These are phyloP conservation scores for Ceriops decandra DNA, from an alignment of 345 rosid species.

Conservation along the genomic window DNA sequence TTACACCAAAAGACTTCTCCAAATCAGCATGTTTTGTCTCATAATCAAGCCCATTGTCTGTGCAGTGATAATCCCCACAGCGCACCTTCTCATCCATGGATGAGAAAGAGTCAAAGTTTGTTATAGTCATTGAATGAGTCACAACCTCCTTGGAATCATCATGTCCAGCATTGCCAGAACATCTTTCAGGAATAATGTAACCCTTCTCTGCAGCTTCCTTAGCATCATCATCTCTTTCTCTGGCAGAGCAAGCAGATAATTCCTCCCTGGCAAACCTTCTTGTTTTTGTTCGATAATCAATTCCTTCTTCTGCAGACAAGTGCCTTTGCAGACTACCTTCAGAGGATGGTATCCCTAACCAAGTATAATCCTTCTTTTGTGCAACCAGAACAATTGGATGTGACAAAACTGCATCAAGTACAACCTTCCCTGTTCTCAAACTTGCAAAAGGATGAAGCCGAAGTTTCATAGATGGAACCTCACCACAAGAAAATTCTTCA, in stretches of 20 bases:
- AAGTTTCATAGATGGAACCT: slow-evolving; percentile 76
- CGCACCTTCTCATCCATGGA: slow-evolving; percentile 75
- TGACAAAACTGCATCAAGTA: slow-evolving; percentile 76
- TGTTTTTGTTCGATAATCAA: slow-evolving; percentile 82
- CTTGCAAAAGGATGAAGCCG: slow-evolving; percentile 79
- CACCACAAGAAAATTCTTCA: slow-evolving; percentile 89
- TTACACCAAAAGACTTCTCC: slow-evolving; percentile 89
- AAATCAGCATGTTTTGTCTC: slow-evolving; percentile 81
- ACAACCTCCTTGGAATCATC: slow-evolving; percentile 36
- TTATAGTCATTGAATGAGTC: slow-evolving; percentile 32
- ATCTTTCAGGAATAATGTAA: slow-evolving; percentile 51
- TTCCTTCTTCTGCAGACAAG: slow-evolving; percentile 81
- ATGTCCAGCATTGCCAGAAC: slow-evolving; percentile 35
- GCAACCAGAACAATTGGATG: slow-evolving; percentile 64
- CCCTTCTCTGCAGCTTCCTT: slow-evolving; percentile 78
- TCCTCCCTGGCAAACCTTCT: slow-evolving; percentile 81
- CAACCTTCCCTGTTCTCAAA: slow-evolving; percentile 83
- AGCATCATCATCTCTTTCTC: slow-evolving; percentile 67
- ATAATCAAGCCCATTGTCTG: slow-evolving; percentile 76
- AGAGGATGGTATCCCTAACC: slow-evolving; percentile 81
- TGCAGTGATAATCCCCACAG: slow-evolving; percentile 71
- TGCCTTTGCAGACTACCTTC: slow-evolving; percentile 56
- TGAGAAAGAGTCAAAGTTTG: slow-evolving; percentile 43
- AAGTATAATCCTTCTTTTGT: slow-evolving; percentile 84
- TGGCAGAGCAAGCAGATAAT: slow-evolving; percentile 47